Percentiles rank a stretch among this genome's conserved stretches.
These are phyloP conservation scores for Middelhovenomyces tepae DNA, from an alignment of 805 yeast genomes.

Conservation along the genomic window DNA sequence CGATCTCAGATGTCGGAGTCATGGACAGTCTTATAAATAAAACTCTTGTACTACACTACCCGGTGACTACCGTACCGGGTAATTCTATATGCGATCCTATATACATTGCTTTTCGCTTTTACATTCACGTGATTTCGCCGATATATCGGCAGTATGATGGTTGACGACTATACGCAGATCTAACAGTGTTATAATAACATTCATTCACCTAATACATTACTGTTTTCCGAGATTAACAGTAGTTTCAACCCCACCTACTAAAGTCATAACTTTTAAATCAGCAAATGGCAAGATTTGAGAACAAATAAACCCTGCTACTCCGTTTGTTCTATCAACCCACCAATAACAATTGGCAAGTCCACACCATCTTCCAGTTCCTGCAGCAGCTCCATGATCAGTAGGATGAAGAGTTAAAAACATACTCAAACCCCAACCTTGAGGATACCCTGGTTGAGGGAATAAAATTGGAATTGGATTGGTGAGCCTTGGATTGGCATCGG, in stretches of 20 bases:
- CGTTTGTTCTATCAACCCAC: conserved; percentile 35
- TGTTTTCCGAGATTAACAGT: too few species aligned
- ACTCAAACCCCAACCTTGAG: conserved; percentile 29
- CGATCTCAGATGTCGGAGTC: too few species aligned
- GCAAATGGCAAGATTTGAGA: conserved; percentile 32
- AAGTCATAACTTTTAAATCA: conserved; percentile 11
- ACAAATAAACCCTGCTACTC: conserved; percentile 29
- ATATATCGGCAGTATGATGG: too few species aligned
- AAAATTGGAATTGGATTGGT: conserved; percentile 11
- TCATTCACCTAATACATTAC: too few species aligned
- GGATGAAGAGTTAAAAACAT: conserved; percentile 20
- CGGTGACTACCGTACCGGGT: too few species aligned
- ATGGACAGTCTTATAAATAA: too few species aligned
- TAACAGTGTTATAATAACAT: too few species aligned
- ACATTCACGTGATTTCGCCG: too few species aligned
- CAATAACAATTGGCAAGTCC: conserved; percentile 34
- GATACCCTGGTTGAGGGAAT: conserved; percentile 18
- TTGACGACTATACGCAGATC: too few species aligned
- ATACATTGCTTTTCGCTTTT: too few species aligned
- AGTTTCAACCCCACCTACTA: not conserved
- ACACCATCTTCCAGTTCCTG: conserved; percentile 32
- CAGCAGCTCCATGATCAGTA: conserved; percentile 29
- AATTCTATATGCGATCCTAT: too few species aligned
- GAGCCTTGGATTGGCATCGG: conserved; percentile 11
- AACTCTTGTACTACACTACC: too few species aligned